A percentile compares a stretch with the other conserved stretches of the same genome.
Evolutionary conservation across 2,329 filamentous ascomycete species (phyloP).

Genomic region (Cladosporium halotolerans): DNA sequence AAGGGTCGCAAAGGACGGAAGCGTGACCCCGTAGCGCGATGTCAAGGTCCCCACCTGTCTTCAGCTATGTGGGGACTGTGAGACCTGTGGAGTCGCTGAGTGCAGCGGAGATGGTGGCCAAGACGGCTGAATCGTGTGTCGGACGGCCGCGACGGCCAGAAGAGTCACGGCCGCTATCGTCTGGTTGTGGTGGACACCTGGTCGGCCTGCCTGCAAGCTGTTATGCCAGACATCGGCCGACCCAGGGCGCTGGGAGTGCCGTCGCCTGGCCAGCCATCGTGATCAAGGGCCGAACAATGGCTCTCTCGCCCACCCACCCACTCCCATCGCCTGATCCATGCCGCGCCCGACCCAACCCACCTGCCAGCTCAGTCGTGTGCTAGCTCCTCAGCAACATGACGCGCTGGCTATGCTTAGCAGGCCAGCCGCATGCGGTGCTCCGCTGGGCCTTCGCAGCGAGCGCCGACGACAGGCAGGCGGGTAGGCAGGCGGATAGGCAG

Average conservation of each 20-base stretch:
- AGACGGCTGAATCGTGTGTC: conserved; percentile 6
- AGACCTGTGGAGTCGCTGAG: conserved; percentile 3
- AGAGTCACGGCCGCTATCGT: not conserved
- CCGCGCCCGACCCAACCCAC: not conserved
- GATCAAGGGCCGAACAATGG: not conserved
- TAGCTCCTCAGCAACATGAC: conserved; percentile 1
- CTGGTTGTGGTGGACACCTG: too few species aligned
- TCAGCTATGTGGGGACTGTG: conserved; percentile 2
- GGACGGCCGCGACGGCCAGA: not conserved
- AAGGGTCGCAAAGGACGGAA: not conserved
- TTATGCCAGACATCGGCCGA: conserved; percentile 2
- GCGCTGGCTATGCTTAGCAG: not conserved
- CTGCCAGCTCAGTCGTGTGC: not conserved
- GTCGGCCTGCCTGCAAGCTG: not conserved
- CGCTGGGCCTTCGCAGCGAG: not conserved
- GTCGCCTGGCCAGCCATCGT: not conserved
- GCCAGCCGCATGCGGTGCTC: not conserved
- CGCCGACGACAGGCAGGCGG: not conserved
- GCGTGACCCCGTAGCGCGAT: not conserved
- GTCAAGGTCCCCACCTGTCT: not conserved
- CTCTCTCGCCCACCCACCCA: not conserved
- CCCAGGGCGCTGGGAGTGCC: not conserved
- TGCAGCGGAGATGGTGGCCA: conserved; percentile 7
- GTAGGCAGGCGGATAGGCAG: not conserved
- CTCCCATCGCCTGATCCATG: not conserved